These are phyloP conservation scores for Venturia aucupariae DNA, from an alignment of 2,329 filamentous ascomycete genomes.

Conservation along the genomic window DNA sequence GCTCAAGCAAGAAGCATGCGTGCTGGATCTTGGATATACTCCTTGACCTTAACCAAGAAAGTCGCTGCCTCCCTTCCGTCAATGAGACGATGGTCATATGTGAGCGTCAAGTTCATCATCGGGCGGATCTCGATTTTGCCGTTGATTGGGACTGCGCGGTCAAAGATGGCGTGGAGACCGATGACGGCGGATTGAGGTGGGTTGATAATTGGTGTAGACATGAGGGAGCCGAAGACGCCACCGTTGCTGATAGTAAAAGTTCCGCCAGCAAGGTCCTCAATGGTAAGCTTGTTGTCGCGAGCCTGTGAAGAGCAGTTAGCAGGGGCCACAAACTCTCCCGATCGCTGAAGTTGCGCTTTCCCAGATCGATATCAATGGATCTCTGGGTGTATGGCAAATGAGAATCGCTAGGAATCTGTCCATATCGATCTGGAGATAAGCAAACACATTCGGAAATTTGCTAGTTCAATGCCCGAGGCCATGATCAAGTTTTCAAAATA, in stretches of 20 bases:
- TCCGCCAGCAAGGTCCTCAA: constrained; percentile 97
- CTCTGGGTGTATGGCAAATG: neutral
- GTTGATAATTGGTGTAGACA: constrained; percentile 99
- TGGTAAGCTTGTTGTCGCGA: constrained; percentile 90
- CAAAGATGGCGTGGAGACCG: constrained; percentile 76
- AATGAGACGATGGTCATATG: constrained; percentile 92
- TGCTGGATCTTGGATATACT: constrained; percentile 90
- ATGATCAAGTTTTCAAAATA: neutral
- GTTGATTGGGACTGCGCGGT: constrained; percentile 79
- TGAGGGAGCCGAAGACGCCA: constrained; percentile 91
- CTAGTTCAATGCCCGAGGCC: too few species aligned
- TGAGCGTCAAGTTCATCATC: constrained; percentile 99
- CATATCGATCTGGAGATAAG: too few species aligned
- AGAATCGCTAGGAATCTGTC: too few species aligned
- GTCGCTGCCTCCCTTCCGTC: constrained; percentile 93
- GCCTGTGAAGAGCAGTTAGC: constrained; percentile 46
- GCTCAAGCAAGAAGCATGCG: constrained; percentile 65
- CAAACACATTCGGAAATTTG: too few species aligned
- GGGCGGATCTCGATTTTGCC: constrained; percentile 92
- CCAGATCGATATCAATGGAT: constrained; percentile 11
- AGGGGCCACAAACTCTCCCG: neutral
- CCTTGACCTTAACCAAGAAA: constrained; percentile 89
- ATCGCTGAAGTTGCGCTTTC: too few species aligned
- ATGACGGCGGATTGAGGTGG: constrained; percentile 58
- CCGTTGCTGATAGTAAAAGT: constrained; percentile 98